Base-by-base conservation (phyloP, 2,329 filamentous ascomycete species). In the Clarireedia homoeocarpa region DNA sequence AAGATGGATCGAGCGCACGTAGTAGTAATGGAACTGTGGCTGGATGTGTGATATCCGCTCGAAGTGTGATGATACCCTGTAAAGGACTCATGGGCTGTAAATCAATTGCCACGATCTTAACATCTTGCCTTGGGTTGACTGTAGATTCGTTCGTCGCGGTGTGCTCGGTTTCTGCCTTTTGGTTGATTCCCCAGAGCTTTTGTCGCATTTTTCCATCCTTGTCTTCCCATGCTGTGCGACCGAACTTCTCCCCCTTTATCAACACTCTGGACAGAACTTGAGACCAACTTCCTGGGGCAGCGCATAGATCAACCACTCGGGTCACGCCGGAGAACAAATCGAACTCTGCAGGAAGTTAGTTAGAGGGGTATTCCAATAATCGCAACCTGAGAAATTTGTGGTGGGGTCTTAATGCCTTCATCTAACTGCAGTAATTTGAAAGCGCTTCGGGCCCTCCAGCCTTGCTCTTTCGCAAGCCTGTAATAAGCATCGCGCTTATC, bases 401-500 rank as follows among this genome's bases (percentile, higher is more conserved):
- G 40, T 40, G 48, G 39, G 40, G 48, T 55, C 17, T 42, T 46
- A 48, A 39, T 63, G 84, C 83, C 83, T 75, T 86, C 91, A 71
- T 99, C 91, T 24, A 99, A 83, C 72, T 99, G 94, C 12, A 99
- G 83, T 24, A 99, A 82, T 73, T 99, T 99, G 77, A 96, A 99
- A 7, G 94, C 94, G 63, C 91, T 96, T 57, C 94, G 83, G 27
- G 94, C 94, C 38, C 94, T 88, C 92, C 94, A 99, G 62, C 95
- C 95, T 77, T 99, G 94, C 72, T 99, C 94, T 74, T 99, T 99
- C 17, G 94, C 94, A 7, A 99, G 87, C 53, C 94, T 84, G 69
- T 99, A 99, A 74, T 99, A 99, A 47, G 91, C 91, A 71, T 99
- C 94, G 53, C 94, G 88, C 75, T 99, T 99, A 70, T 99, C 94